These are phyloP conservation scores for Quercus dentata DNA, from an alignment of 306 rosid species.

Conservation along the genomic window DNA sequence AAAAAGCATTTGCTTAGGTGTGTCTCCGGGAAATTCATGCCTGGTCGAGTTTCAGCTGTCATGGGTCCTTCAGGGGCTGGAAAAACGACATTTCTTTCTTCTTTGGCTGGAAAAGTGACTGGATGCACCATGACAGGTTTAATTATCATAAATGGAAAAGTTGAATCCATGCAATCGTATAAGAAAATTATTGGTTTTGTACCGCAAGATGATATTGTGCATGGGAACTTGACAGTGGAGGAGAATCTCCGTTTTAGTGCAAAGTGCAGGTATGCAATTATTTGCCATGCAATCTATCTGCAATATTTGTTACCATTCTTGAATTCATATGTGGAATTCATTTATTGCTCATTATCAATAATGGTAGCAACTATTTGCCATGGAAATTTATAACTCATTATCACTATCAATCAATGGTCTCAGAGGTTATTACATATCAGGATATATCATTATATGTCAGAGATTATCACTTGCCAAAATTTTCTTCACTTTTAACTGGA, in stretches of 20 bases:
- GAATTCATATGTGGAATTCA: no score
- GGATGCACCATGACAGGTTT: constrained; percentile 66
- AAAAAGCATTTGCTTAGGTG: constrained; percentile 56
- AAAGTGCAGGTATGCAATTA: constrained; percentile 64
- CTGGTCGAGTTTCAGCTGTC: constrained; percentile 81
- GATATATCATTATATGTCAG: background rate
- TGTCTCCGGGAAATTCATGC: constrained; percentile 67
- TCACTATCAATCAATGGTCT: background rate
- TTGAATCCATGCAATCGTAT: constrained; percentile 58
- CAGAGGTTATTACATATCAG: constrained; percentile 3
- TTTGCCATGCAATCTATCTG: constrained; percentile 3
- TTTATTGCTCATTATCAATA: no score
- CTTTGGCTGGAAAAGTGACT: constrained; percentile 68
- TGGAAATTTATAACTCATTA: background rate
- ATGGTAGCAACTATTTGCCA: background rate
- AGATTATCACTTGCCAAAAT: background rate
- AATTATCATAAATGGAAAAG: constrained; percentile 63
- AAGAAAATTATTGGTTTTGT: constrained; percentile 79
- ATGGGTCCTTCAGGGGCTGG: constrained; percentile 97
- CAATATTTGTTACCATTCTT: background rate
- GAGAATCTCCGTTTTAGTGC: constrained; percentile 87
- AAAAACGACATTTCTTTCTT: constrained; percentile 83
- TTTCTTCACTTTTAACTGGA: background rate
- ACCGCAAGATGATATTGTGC: constrained; percentile 90
- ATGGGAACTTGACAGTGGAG: constrained; percentile 86